These are phyloP conservation scores for Dactylonectria estremocensis DNA, from an alignment of 2,329 filamentous ascomycete species.

Conservation along the genomic window DNA sequence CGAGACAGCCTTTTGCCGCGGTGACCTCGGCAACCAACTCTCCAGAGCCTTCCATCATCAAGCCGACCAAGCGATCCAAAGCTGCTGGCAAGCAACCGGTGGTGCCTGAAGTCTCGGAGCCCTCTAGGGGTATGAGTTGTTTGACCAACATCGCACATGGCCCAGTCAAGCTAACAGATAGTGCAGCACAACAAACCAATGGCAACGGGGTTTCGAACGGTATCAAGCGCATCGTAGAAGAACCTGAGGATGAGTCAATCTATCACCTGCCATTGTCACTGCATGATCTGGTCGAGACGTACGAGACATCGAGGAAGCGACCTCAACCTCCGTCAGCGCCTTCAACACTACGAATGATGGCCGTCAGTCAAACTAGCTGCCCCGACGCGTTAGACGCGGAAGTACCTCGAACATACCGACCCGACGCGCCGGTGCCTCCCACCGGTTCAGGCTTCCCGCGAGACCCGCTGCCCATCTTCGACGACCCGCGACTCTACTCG, in stretches of 20 bases:
- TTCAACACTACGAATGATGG: constrained; percentile 81
- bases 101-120: constrained; percentile 59
- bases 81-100: constrained; percentile 61
- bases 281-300: constrained; percentile 92
- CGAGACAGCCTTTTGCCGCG: constrained; percentile 51
- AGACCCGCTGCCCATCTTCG: constrained; percentile 91
- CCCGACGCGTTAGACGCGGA: constrained; percentile 86
- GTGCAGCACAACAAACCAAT: constrained; percentile 63
- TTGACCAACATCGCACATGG: not conserved
- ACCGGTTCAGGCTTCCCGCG: constrained; percentile 90
- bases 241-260: constrained; percentile 81
- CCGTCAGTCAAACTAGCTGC: constrained; percentile 79
- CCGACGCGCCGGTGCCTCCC: constrained; percentile 82
- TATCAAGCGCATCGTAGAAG: constrained; percentile 61
- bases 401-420: constrained; percentile 86
- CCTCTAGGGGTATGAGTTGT: constrained; percentile 60
- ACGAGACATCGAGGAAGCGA: constrained; percentile 85
- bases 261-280: constrained; percentile 93
- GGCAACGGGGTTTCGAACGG: constrained; percentile 64
- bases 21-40: constrained; percentile 46
- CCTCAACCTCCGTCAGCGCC: constrained; percentile 73
- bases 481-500: constrained; percentile 89
- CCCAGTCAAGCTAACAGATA: constrained; percentile 26
- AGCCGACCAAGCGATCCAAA: constrained; percentile 59
- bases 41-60: constrained; percentile 45